Evolutionary conservation across 208 protist species (phyloP), one percentile per base, ranked within the genome.

Genomic region (Phytomonas serpens): DNA sequence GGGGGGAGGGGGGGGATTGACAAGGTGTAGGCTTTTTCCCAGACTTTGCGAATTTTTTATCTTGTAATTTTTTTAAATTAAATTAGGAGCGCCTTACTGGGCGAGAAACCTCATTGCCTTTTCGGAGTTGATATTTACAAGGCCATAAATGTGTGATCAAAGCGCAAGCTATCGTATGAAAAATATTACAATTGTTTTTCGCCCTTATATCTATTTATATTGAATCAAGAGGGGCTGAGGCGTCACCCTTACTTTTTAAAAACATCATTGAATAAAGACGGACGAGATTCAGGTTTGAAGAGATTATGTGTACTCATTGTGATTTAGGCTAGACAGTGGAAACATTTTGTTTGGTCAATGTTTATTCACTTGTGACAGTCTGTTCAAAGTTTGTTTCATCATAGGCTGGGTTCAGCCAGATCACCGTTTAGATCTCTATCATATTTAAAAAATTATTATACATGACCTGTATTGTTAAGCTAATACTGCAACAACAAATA

Each of bases 241-340:
- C 7, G 10, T 64, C 10, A 13, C 61, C 32, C 10, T 64, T 64
- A 37, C 4, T 64, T 64, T 64, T 64, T 13, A 13, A n/a, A n/a
- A n/a, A 23, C n/a, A n/a, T 61, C 51, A 61, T 61, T 61, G 51
- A 61, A 61, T n/a, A 61, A 61, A n/a, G n/a, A n/a, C n/a, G n/a
- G n/a, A n/a, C n/a, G n/a, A n/a, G n/a, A n/a, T n/a, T n/a, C n/a
- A n/a, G n/a, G n/a, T n/a, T n/a, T n/a, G n/a, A n/a, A n/a, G n/a
- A n/a, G 51, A 61, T n/a, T 61, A n/a, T 61, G 23, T 61, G n/a
- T 61, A 61, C 23, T n/a, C n/a, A 61, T 61, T 61, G 23, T 61
- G 51, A n/a, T 61, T 61, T 61, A n/a, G 23, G 23, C 51, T n/a
- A 23, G 23, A 61, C 51, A 23, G 23, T n/a, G 51, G 51, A n/a